Conservation (phyloP, 352 stramenopile genomes). For the Pythium scleroteichum region DNA sequence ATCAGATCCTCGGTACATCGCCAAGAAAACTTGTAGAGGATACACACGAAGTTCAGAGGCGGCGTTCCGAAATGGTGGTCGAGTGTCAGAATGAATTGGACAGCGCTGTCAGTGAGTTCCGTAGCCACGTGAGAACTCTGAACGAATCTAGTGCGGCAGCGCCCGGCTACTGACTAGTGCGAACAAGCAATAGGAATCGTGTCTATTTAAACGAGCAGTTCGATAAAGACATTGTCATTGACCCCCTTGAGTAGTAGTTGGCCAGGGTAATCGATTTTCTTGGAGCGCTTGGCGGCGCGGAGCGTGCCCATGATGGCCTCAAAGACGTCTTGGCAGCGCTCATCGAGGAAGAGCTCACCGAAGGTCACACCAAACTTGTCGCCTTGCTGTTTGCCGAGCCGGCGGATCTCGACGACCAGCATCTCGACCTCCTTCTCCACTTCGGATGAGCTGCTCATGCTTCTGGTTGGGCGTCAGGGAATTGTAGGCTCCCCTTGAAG, state of each 20-base stretch:
- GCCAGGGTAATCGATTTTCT: constrained; percentile 79
- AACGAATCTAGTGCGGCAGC: constrained; percentile 17
- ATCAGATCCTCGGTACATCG: constrained; percentile 34
- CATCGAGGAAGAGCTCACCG: constrained; percentile 82
- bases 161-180: not conserved
- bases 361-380: constrained; percentile 68
- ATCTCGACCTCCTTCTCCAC: constrained; percentile 74
- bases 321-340: constrained; percentile 75
- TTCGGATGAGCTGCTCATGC: constrained; percentile 34
- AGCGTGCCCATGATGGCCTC: constrained; percentile 86
- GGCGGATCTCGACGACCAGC: constrained; percentile 71
- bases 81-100: constrained; percentile 65
- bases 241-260: constrained; percentile 83
- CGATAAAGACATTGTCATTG: constrained; percentile 79
- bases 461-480: not conserved
- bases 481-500: constrained; percentile 10
- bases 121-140: constrained; percentile 40
- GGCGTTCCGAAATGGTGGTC: constrained; percentile 57
- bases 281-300: constrained; percentile 69
- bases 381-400: constrained; percentile 52
- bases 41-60: constrained; percentile 38
- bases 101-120: constrained; percentile 61
- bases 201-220: constrained; percentile 43
- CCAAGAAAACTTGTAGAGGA: constrained; percentile 15
- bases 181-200: not conserved